Evolutionary conservation across 371 early-diverging fungal genomes (phyloP), one percentile per base, ranked within the genome.

Genomic region (Mycotypha africana): DNA sequence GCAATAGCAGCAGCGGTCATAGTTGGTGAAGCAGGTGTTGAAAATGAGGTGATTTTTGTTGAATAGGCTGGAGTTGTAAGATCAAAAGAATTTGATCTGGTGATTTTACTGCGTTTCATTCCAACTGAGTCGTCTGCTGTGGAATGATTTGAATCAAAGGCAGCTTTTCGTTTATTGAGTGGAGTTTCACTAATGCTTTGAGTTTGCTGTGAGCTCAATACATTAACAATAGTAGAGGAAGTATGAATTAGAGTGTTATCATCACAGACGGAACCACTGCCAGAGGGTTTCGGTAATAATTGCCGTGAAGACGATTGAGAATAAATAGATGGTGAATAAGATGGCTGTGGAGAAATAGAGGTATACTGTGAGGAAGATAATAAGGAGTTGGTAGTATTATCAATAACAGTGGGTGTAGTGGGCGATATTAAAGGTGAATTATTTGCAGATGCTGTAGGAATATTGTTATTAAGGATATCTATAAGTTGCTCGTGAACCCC

Each of bases 401-500:
- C 12, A 9, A 32, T 39, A 22, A 25, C 16, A 19, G 47, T 32
- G 34, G 42, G 15, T 39, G 26, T 15, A 17, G 26, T 43, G 30
- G 14, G 15, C 38, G 38, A 28, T 11, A 11, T 31, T 28, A 28
- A 28, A n/a, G n/a, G n/a, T n/a, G n/a, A n/a, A n/a, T n/a, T n/a
- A n/a, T n/a, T n/a, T n/a, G n/a, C n/a, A n/a, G n/a, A n/a, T 11
- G 11, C 11, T 28, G 28, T 28, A 28, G 20, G 15, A 19, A 20
- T 11, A 7, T 28, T 11, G 11, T 28, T 28, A 7, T 20, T 37
- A 7, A 68, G 44, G 21, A 65, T 35, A n/a, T 61, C 62, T 17
- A 64, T 41, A 28, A 68, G 38, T 35, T 68, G 68, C 25, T 64
- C 62, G 45, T 63, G 68, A 9, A 47, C 26, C 26, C 38, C 38